Evolutionary conservation across 805 yeast species (phyloP).

Genomic region (Saccharomycopsis malanga): DNA sequence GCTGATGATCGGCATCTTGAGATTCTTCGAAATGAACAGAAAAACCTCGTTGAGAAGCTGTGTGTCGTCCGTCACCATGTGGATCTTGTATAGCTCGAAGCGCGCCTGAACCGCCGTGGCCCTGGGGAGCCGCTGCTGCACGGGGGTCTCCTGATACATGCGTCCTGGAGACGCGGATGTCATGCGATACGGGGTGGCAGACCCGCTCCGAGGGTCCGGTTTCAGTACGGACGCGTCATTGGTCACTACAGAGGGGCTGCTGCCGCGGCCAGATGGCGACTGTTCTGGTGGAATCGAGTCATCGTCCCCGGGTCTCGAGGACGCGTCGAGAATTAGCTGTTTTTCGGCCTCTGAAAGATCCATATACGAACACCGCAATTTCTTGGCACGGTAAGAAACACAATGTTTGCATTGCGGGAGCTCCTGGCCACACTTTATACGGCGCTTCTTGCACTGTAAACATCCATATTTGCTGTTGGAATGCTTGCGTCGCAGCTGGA

Average conservation of each 20-base stretch:
- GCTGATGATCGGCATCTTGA: slow-evolving; percentile 13
- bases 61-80: slow-evolving; percentile 1
- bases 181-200: background rate
- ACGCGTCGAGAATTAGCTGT: slow-evolving; percentile 6
- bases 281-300: background rate
- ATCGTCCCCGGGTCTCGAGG: background rate
- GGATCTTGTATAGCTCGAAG: slow-evolving; percentile 2
- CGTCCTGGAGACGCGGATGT: background rate
- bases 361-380: slow-evolving; percentile 15
- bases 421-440: slow-evolving; percentile 60
- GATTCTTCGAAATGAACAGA: slow-evolving; percentile 8
- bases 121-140: background rate
- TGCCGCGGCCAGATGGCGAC: background rate
- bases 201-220: background rate
- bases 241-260: background rate
- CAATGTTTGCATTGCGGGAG: slow-evolving; percentile 54
- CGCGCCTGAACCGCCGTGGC: background rate
- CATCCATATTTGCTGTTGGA: slow-evolving; percentile 70
- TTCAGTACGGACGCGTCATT: background rate
- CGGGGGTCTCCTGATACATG: background rate
- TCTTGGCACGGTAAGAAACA: slow-evolving; percentile 22
- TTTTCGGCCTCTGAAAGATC: slow-evolving; percentile 11
- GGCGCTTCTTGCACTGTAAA: slow-evolving; percentile 54
- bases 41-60: background rate
- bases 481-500: slow-evolving; percentile 44